Conservation (phyloP, 2,329 filamentous ascomycete species). For the Xylariaceae sp. region DNA sequence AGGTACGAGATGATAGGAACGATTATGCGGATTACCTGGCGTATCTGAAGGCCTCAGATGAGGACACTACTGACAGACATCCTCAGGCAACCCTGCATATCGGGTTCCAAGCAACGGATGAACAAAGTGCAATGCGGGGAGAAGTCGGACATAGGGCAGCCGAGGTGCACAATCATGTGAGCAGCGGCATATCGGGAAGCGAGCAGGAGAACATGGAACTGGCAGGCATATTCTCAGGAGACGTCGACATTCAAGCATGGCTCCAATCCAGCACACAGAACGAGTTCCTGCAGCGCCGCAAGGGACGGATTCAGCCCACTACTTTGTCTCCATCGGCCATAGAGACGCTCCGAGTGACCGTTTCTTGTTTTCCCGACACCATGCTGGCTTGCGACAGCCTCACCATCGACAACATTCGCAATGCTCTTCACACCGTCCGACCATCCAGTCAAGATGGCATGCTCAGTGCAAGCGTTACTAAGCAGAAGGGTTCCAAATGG, state of each 20-base stretch:
- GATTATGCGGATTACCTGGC: too few species aligned
- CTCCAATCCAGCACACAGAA: slow-evolving; percentile 18
- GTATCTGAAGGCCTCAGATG: too few species aligned
- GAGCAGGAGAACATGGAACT: too few species aligned
- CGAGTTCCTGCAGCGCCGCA: slow-evolving; percentile 18
- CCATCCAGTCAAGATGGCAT: slow-evolving; percentile 12
- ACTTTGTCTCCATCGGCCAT: slow-evolving; percentile 53
- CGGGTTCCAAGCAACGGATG: too few species aligned
- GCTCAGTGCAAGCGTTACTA: slow-evolving; percentile 18
- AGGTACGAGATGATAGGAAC: too few species aligned
- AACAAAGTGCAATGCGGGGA: too few species aligned
- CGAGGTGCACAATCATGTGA: too few species aligned
- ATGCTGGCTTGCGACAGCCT: slow-evolving; percentile 56
- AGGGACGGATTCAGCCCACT: slow-evolving; percentile 37
- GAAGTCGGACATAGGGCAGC: too few species aligned
- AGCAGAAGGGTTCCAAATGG: not conserved
- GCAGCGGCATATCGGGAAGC: too few species aligned
- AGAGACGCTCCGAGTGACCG: slow-evolving; percentile 52
- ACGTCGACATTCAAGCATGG: slow-evolving; percentile 26
- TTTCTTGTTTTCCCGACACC: slow-evolving; percentile 57
- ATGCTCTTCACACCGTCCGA: slow-evolving; percentile 50
- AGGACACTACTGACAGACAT: too few species aligned
- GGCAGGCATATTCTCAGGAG: not conserved
- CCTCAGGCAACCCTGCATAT: too few species aligned
- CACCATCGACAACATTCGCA: slow-evolving; percentile 56